Conservation (phyloP, 116 monocot genomes). For the Zostera marina region DNA sequence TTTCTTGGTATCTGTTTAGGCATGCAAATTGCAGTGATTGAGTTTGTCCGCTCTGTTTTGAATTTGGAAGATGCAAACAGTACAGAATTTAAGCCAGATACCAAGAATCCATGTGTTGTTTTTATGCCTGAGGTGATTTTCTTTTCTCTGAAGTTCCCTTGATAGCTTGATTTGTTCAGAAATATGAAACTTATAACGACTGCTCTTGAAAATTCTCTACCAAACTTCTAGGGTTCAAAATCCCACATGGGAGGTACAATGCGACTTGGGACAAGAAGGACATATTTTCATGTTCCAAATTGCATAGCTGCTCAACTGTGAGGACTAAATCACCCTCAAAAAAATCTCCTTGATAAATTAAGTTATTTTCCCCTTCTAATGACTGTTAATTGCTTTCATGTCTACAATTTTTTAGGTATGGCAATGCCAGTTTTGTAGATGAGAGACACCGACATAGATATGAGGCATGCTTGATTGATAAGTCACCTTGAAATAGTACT, state of each 20-base stretch:
- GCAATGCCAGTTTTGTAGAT: constrained; percentile 52
- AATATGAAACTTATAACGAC: not conserved
- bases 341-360: too few relatives aligned
- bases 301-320: constrained; percentile 80
- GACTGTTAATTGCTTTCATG: constrained; percentile 1
- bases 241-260: constrained; percentile 88
- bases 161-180: not conserved
- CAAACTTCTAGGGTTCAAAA: constrained; percentile 59
- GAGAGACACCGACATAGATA: constrained; percentile 96
- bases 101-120: constrained; percentile 64
- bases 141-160: not conserved
- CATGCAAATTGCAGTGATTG: constrained; percentile 96
- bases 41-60: constrained; percentile 72
- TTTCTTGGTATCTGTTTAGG: constrained; percentile 92
- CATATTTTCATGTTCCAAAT: constrained; percentile 41
- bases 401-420: constrained; percentile 37
- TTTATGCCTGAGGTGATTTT: constrained; percentile 90
- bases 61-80: constrained; percentile 77
- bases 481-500: not conserved
- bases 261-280: constrained; percentile 87
- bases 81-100: constrained; percentile 66
- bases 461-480: constrained; percentile 30
- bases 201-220: not conserved
- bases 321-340: constrained; percentile 17
- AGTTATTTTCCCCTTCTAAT: not conserved